These are phyloP conservation scores for Coemansia sp. DNA, from an alignment of 192 early-diverging fungal species.

Conservation along the genomic window DNA sequence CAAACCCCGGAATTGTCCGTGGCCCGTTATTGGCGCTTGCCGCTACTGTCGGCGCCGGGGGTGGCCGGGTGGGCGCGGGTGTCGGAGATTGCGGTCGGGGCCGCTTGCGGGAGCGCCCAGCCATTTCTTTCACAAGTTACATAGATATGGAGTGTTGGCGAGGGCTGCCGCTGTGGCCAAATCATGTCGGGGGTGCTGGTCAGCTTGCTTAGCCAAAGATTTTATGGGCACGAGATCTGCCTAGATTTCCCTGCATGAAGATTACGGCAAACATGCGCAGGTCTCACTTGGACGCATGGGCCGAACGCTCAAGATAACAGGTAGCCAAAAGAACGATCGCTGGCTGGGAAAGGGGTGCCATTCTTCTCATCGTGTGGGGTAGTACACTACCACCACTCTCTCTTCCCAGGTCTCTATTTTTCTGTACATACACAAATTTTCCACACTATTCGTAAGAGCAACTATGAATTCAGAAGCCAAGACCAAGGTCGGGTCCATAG, in stretches of 20 bases:
- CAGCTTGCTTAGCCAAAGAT: too few species aligned
- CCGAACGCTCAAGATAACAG: too few species aligned
- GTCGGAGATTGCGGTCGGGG: constrained; percentile 1
- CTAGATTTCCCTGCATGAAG: too few species aligned
- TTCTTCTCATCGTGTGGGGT: too few species aligned
- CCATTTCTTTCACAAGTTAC: neutral
- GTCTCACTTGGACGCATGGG: too few species aligned
- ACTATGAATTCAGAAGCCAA: constrained; percentile 14
- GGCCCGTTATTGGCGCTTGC: neutral
- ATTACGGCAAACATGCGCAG: too few species aligned
- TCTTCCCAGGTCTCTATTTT: neutral
- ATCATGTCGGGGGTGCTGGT: too few species aligned
- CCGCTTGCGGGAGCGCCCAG: constrained; percentile 9
- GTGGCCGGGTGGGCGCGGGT: neutral
- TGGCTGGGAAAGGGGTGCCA: too few species aligned
- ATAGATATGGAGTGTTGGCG: neutral
- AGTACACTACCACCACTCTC: neutral
- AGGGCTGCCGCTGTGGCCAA: too few species aligned
- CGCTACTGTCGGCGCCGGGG: neutral
- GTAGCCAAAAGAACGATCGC: too few species aligned
- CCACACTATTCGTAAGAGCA: neutral
- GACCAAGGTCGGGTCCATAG: constrained; percentile 41
- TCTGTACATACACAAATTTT: neutral
- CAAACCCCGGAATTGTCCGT: constrained; percentile 37
- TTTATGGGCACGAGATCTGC: too few species aligned